Base-by-base conservation (phyloP, 331 rosid genomes). In the Dryas integrifolia region DNA sequence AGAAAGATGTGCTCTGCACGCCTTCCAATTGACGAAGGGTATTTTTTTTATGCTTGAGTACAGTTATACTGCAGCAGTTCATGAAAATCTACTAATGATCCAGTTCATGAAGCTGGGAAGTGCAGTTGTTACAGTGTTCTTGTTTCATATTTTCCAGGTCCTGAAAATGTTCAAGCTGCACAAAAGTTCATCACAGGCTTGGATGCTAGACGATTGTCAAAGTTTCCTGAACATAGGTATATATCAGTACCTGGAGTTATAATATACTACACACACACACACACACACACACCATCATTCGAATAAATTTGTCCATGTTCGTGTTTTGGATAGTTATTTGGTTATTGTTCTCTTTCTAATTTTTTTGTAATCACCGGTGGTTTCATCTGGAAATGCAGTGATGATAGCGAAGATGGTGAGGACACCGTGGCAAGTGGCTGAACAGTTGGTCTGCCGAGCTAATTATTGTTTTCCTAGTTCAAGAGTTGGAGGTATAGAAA, bases 161-260 rank as follows among this genome's bases (percentile, higher is more conserved):
- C 86, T 2, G 99, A 95, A 79, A 87, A 89, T 78, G 85, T 95
- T 65, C 99, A 88, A 83, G 96, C 93, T 59, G 88, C 87, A 0
- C 99, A 95, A 65, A 95, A 92, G 76, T 92, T 85, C 84, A 87
- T 95, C 58, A 95, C 99, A 24, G 98, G 99, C 76, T 86, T 87
- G 89, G 99, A 95, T 67, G 97, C 99, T 9, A 84, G 96, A 77
- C 95, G 99, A 7, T 74, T 95, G 60, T 88, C 99, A 3, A 89
- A 92, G 87, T 72, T 85, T 70, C 81, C 96, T 11, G 99, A 92
- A 72, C 78, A 79, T 57, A 95, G 99, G 99, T 88, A 86, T 63
- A 58, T 60, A 63, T 57, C 14, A 69, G 46, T 69, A n/a, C 64
- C 16, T 64, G 47, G 60, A 56, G 2, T 21, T 21, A 21, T 53